phyloP scores from a whole-genome alignment of 2,329 filamentous ascomycete genomes.

The Aureobasidium sp. region DNA sequence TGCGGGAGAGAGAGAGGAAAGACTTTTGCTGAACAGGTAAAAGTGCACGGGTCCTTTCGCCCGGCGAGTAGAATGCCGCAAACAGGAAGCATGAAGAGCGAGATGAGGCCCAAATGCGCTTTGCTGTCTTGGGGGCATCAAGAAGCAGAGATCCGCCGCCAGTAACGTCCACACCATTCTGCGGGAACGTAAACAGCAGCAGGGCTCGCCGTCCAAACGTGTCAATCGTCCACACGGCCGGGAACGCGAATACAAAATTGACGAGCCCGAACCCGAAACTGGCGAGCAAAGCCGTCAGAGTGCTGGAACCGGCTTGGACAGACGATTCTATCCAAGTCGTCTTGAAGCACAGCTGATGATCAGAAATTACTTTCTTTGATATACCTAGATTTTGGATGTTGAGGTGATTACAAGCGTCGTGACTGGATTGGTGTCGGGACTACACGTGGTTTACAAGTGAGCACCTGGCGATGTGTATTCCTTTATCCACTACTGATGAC shows the following conservation, averaged over 20 bases:
- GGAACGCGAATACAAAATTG: constrained; percentile 53
- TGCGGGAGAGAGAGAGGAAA: constrained; percentile 29
- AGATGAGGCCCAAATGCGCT: constrained; percentile 25
- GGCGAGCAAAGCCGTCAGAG: too few species aligned
- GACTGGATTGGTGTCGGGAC: too few species aligned
- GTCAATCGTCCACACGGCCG: constrained; percentile 49
- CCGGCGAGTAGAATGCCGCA: constrained; percentile 35
- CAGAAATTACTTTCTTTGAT: too few species aligned
- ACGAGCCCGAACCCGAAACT: constrained; percentile 55
- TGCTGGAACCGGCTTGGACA: too few species aligned
- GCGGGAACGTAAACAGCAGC: constrained; percentile 43
- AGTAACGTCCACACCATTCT: constrained; percentile 45
- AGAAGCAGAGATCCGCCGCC: constrained; percentile 45
- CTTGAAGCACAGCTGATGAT: too few species aligned
- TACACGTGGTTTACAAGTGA: too few species aligned
- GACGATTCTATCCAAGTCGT: too few species aligned
- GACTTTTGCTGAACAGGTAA: constrained; percentile 29
- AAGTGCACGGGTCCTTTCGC: constrained; percentile 43
- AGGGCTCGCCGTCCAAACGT: constrained; percentile 29
- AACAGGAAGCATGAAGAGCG: constrained; percentile 36
- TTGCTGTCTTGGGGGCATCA: constrained; percentile 17
- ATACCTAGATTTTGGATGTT: too few species aligned
- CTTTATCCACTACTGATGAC: too few species aligned
- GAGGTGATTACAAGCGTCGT: too few species aligned
- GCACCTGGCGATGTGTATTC: too few species aligned